These are phyloP conservation scores for Naganishia liquefaciens DNA, from an alignment of 1,284 basidiomycete genomes.

Conservation along the genomic window DNA sequence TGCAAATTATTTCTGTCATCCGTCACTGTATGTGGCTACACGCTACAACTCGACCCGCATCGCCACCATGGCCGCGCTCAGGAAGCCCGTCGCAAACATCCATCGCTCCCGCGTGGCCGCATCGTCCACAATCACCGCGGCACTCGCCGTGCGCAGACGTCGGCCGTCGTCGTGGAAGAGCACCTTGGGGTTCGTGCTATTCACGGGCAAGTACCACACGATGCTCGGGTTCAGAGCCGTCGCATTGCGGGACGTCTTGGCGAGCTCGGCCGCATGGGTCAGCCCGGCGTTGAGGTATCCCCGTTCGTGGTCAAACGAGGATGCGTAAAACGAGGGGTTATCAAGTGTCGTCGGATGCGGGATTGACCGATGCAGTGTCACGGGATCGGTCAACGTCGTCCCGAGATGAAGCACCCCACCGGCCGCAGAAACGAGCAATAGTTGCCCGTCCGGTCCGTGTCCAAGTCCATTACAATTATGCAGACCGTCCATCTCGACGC, in stretches of 20 bases:
- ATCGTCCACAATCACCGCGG: slow-evolving; percentile 35
- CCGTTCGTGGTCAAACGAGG: slow-evolving; percentile 25
- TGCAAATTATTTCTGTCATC: no score
- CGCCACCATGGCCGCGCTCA: slow-evolving; percentile 34
- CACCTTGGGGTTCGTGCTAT: slow-evolving; percentile 11
- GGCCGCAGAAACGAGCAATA: slow-evolving; percentile 39
- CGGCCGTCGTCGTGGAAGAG: slow-evolving; percentile 39
- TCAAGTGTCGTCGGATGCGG: slow-evolving; percentile 37
- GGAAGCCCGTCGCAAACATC: slow-evolving; percentile 40
- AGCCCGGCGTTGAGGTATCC: slow-evolving; percentile 41
- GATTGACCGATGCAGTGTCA: no score
- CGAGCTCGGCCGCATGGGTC: slow-evolving; percentile 30
- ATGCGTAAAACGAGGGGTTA: slow-evolving; percentile 42
- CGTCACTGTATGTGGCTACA: no score
- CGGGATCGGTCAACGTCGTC: neutral
- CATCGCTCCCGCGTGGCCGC: slow-evolving; percentile 38
- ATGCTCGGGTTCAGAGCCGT: slow-evolving; percentile 22
- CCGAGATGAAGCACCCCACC: slow-evolving; percentile 36
- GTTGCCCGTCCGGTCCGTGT: slow-evolving; percentile 34
- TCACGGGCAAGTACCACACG: slow-evolving; percentile 32
- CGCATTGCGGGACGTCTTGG: slow-evolving; percentile 4
- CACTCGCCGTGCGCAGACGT: slow-evolving; percentile 33
- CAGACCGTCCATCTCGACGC: slow-evolving; percentile 35
- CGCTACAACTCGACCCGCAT: slow-evolving; percentile 38
- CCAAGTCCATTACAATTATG: slow-evolving; percentile 47